phyloP scores from a whole-genome alignment of 2,329 filamentous ascomycete species.

The Aulographum hederae region DNA sequence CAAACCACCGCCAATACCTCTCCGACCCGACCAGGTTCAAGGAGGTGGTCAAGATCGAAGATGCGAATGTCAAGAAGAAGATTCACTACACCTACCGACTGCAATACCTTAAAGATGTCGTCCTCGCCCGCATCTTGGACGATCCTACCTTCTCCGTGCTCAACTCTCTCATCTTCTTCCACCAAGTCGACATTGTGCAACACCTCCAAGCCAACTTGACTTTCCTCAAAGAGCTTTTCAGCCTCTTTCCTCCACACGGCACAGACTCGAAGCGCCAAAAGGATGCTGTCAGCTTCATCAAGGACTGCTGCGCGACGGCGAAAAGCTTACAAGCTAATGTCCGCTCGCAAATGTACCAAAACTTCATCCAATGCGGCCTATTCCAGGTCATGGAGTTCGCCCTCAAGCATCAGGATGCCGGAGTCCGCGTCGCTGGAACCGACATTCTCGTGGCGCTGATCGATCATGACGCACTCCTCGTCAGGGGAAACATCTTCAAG shows the following conservation, averaged over 20 bases:
- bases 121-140: slow-evolving; percentile 85
- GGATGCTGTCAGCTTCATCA: slow-evolving; percentile 87
- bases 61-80: slow-evolving; percentile 64
- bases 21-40: slow-evolving; percentile 80
- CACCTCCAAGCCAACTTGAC: slow-evolving; percentile 67
- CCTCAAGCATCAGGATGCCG: slow-evolving; percentile 65
- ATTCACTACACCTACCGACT: slow-evolving; percentile 93
- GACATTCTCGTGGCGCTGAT: slow-evolving; percentile 89
- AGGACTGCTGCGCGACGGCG: slow-evolving; percentile 84
- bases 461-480: slow-evolving; percentile 88
- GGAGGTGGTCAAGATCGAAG: slow-evolving; percentile 85
- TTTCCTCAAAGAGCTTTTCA: slow-evolving; percentile 75
- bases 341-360: slow-evolving; percentile 68
- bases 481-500: slow-evolving; percentile 81
- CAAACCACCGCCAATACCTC: slow-evolving; percentile 88
- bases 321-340: slow-evolving; percentile 82
- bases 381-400: slow-evolving; percentile 85
- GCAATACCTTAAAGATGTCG: slow-evolving; percentile 96
- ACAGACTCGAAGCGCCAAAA: slow-evolving; percentile 59
- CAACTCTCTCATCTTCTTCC: slow-evolving; percentile 96
- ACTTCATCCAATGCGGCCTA: slow-evolving; percentile 75
- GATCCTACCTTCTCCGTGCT: slow-evolving; percentile 95
- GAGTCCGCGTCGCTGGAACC: slow-evolving; percentile 77
- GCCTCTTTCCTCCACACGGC: slow-evolving; percentile 55
- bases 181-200: slow-evolving; percentile 94